Conservation (phyloP, 106 monocot genomes). For the Phalaenopsis aphrodite region DNA sequence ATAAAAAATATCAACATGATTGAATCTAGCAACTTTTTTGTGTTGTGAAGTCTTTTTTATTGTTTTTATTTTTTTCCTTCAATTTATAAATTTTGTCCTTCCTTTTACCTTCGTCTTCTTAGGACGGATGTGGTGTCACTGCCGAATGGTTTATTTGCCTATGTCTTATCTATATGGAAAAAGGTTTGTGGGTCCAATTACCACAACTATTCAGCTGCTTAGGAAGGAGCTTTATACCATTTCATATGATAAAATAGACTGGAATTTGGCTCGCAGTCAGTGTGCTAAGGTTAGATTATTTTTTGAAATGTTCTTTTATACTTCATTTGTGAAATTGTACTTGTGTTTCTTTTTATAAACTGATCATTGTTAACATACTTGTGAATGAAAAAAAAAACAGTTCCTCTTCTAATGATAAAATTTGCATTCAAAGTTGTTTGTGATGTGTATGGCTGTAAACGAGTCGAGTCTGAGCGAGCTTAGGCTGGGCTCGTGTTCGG, state of each 20-base stretch:
- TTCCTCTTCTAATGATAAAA: background rate
- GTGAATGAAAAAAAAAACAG: background rate
- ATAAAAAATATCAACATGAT: too few species aligned
- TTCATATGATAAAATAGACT: constrained; percentile 67
- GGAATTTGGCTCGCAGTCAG: constrained; percentile 69
- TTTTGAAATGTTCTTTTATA: background rate
- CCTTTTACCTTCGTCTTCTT: background rate
- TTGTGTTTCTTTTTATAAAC: background rate
- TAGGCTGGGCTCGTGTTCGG: too few species aligned
- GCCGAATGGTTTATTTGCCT: constrained; percentile 84
- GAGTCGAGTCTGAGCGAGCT: too few species aligned
- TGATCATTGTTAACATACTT: background rate
- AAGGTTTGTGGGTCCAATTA: constrained; percentile 85
- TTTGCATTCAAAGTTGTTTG: too few species aligned
- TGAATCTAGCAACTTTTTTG: background rate
- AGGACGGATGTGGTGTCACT: constrained; percentile 95
- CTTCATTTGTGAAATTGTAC: background rate
- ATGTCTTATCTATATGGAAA: constrained; percentile 93
- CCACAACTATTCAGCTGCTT: constrained; percentile 45
- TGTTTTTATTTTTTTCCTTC: background rate
- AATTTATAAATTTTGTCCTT: too few species aligned
- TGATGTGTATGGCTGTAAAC: too few species aligned
- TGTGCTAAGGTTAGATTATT: constrained; percentile 76
- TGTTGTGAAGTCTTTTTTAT: background rate
- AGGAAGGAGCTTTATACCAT: constrained; percentile 64